phyloP scores from a whole-genome alignment of 2,329 filamentous ascomycete genomes.

The Alternaria conjuncta region DNA sequence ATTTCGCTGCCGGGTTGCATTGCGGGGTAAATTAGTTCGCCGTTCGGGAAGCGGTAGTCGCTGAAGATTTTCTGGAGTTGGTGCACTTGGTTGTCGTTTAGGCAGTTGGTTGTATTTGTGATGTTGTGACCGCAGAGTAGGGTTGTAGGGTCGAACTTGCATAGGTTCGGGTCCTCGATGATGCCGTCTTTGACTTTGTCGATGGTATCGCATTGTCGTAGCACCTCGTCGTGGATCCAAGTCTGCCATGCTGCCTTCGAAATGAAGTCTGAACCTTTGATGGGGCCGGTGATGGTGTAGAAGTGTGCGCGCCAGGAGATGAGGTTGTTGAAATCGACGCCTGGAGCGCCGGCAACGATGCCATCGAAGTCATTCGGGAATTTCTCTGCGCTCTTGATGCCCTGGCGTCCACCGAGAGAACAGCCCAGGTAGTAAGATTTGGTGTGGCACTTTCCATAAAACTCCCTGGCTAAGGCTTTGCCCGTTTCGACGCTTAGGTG shows the following conservation, averaged over 20 bases:
- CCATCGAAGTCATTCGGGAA: slow-evolving; percentile 46
- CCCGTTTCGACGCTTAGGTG: slow-evolving; percentile 50
- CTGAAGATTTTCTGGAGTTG: slow-evolving; percentile 53
- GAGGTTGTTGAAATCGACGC: slow-evolving; percentile 39
- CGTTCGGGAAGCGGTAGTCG: slow-evolving; percentile 50
- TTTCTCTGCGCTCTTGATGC: slow-evolving; percentile 32
- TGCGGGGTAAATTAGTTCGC: slow-evolving; percentile 55
- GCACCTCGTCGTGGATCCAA: slow-evolving; percentile 52
- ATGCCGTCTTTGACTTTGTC: slow-evolving; percentile 58
- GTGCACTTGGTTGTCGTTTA: slow-evolving; percentile 51
- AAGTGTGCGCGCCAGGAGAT: slow-evolving; percentile 39
- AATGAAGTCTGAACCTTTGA: slow-evolving; percentile 32
- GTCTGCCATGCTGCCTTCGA: slow-evolving; percentile 27
- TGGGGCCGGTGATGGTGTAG: slow-evolving; percentile 34
- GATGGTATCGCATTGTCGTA: slow-evolving; percentile 58
- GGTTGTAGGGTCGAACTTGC: slow-evolving; percentile 46
- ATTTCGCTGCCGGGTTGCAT: slow-evolving; percentile 57
- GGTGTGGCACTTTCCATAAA: slow-evolving; percentile 46
- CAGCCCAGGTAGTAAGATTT: slow-evolving; percentile 50
- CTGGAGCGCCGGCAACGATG: slow-evolving; percentile 42
- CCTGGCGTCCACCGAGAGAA: slow-evolving; percentile 45
- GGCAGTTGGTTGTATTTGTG: slow-evolving; percentile 43
- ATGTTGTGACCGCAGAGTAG: slow-evolving; percentile 42
- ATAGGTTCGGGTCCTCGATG: slow-evolving; percentile 52
- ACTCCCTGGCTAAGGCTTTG: slow-evolving; percentile 46